Evolutionary conservation across 116 monocot genomes (phyloP).

Genomic region (Trichopus zeylanicus): DNA sequence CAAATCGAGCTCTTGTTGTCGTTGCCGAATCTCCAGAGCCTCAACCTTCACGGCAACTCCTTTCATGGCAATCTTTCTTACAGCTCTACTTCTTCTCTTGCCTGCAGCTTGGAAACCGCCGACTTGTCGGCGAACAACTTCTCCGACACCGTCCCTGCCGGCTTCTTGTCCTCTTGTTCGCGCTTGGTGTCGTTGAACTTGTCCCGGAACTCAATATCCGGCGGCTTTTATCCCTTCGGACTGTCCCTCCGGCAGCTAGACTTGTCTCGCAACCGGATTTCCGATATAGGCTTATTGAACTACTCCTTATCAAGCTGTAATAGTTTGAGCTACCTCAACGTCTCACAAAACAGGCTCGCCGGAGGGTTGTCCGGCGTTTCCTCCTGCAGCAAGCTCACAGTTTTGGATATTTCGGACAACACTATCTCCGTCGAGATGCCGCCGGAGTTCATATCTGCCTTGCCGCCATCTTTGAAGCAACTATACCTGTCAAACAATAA

Average conservation of each 20-base stretch:
- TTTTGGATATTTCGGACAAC: slow-evolving; percentile 61
- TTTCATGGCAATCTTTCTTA: slow-evolving; percentile 77
- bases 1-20: slow-evolving; percentile 39
- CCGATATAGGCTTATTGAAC: slow-evolving; percentile 36
- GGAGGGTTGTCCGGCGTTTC: slow-evolving; percentile 23
- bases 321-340: slow-evolving; percentile 37
- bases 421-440: slow-evolving; percentile 43
- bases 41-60: slow-evolving; percentile 56
- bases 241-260: slow-evolving; percentile 44
- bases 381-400: slow-evolving; percentile 30
- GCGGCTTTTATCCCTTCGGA: slow-evolving; percentile 37
- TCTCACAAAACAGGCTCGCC: slow-evolving; percentile 44
- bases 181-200: slow-evolving; percentile 36
- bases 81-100: background rate
- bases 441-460: slow-evolving; percentile 15
- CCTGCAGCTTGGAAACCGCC: slow-evolving; percentile 39
- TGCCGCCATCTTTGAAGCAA: slow-evolving; percentile 30
- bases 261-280: slow-evolving; percentile 52
- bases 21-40: slow-evolving; percentile 23
- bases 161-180: slow-evolving; percentile 39
- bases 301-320: slow-evolving; percentile 43
- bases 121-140: slow-evolving; percentile 75
- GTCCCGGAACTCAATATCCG: slow-evolving; percentile 51
- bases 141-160: slow-evolving; percentile 14
- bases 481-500: slow-evolving; percentile 61